Evolutionary conservation across 768 basidiomycete species (phyloP).

Genomic region (Macrocybe gigantea): DNA sequence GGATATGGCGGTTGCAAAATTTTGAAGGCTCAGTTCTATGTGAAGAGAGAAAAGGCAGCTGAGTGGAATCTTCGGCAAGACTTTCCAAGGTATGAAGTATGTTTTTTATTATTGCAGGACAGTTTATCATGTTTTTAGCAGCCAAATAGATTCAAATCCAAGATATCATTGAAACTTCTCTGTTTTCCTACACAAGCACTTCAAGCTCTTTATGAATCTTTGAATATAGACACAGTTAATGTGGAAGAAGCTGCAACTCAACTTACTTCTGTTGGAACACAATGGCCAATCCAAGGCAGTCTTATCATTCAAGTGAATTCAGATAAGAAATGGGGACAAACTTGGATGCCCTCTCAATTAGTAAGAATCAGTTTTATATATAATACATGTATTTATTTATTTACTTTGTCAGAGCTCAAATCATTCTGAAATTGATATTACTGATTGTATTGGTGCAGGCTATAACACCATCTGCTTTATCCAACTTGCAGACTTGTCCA

Average conservation of each 20-base stretch:
- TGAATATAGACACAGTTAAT: conserved; percentile 11
- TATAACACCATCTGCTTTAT: conserved; percentile 44
- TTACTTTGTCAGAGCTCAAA: conserved; percentile 16
- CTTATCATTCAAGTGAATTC: conserved; percentile 43
- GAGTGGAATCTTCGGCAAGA: conserved; percentile 23
- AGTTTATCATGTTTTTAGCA: not conserved
- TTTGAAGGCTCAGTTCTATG: conserved; percentile 27
- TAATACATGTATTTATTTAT: not conserved
- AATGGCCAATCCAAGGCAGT: conserved; percentile 42
- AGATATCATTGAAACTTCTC: conserved; percentile 26
- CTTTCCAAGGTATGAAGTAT: conserved; percentile 10
- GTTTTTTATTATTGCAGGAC: not conserved
- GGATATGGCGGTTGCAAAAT: conserved; percentile 26
- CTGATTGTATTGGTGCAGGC: conserved; percentile 33
- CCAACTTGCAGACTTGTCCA: conserved; percentile 36
- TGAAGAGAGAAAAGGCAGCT: conserved; percentile 27
- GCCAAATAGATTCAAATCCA: conserved; percentile 6
- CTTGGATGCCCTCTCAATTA: conserved; percentile 38
- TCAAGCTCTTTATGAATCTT: conserved; percentile 11
- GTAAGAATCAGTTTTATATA: conserved; percentile 21
- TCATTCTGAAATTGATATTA: conserved; percentile 31
- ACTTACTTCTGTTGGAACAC: conserved; percentile 16
- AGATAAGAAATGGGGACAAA: conserved; percentile 21
- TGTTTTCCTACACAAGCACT: conserved; percentile 24
- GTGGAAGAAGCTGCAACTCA: conserved; percentile 18